Percentiles rank a stretch among this genome's conserved stretches.
Conservation (phyloP, 2,329 filamentous ascomycete genomes). For the Cercospora beticola region DNA sequence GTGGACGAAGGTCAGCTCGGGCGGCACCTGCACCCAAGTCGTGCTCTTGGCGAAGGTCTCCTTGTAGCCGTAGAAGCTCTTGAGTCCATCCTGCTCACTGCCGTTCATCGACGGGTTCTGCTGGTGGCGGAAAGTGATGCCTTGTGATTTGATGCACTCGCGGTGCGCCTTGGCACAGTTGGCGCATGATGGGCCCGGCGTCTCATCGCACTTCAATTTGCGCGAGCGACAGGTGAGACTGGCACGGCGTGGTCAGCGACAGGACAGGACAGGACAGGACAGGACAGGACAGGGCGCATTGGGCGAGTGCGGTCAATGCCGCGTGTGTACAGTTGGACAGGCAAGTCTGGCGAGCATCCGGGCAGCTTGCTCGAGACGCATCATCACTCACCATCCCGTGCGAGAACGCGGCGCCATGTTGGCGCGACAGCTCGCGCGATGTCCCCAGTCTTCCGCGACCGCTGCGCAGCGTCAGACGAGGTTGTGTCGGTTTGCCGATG, state of each 20-base stretch:
- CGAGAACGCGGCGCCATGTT: slow-evolving; percentile 36
- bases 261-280: background rate
- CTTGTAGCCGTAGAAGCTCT: slow-evolving; percentile 65
- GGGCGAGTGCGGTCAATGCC: background rate
- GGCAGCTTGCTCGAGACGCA: slow-evolving; percentile 2
- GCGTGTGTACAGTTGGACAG: background rate
- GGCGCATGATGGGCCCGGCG: slow-evolving; percentile 57
- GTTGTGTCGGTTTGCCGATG: background rate
- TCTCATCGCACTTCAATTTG: slow-evolving; percentile 64
- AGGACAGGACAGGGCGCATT: background rate
- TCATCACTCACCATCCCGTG: slow-evolving; percentile 36
- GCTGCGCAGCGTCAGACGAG: background rate
- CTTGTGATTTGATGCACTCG: slow-evolving; percentile 61
- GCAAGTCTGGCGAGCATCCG: slow-evolving; percentile 15
- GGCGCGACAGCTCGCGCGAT: background rate
- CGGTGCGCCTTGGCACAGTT: slow-evolving; percentile 62
- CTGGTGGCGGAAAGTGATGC: slow-evolving; percentile 66
- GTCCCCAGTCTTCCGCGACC: background rate
- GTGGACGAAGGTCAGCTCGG: slow-evolving; percentile 61
- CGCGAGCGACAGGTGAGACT: slow-evolving; percentile 9
- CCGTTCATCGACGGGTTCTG: slow-evolving; percentile 69
- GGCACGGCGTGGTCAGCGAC: background rate
- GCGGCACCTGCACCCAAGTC: slow-evolving; percentile 63
- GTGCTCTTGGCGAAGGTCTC: slow-evolving; percentile 62
- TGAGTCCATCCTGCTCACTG: slow-evolving; percentile 48